Percentiles rank a stretch among this genome's conserved stretches.
Conservation (phyloP, 108 stramenopile genomes). For the Seminavis robusta region DNA sequence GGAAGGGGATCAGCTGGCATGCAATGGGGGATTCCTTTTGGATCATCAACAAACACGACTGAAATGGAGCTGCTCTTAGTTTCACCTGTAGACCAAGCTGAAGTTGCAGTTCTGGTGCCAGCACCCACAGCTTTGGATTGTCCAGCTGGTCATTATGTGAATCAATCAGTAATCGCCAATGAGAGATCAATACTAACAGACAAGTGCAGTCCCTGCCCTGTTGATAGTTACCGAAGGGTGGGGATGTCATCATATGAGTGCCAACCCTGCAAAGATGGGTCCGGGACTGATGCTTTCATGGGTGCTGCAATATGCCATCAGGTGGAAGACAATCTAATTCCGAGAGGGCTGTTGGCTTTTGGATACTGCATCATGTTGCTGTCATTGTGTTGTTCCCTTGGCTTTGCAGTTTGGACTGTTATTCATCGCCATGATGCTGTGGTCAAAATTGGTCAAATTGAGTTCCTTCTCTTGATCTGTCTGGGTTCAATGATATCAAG, state of each 20-base stretch:
- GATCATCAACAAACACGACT: no score
- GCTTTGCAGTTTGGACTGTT: conserved; percentile 29
- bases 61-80: no score
- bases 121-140: conserved; percentile 19
- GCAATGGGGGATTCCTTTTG: conserved; percentile 52
- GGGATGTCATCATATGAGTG: conserved; percentile 9
- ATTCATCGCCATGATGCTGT: conserved; percentile 29
- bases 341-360: conserved; percentile 18
- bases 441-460: conserved; percentile 35
- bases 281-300: conserved; percentile 6
- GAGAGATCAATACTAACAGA: conserved; percentile 16
- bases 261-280: conserved; percentile 13
- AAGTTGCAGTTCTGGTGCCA: conserved; percentile 29
- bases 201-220: conserved; percentile 28
- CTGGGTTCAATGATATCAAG: conserved; percentile 34
- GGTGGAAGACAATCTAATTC: conserved; percentile 23
- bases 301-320: conserved; percentile 19
- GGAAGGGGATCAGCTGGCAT: conserved; percentile 51
- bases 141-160: conserved; percentile 20
- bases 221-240: conserved; percentile 18
- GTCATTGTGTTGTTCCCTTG: conserved; percentile 28
- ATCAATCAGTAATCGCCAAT: background rate
- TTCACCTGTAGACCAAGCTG: conserved; percentile 33
- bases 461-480: conserved; percentile 40
- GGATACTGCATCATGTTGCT: conserved; percentile 31